These are phyloP conservation scores for Panaeolus cyanescens DNA, from an alignment of 768 basidiomycete genomes.

Conservation along the genomic window DNA sequence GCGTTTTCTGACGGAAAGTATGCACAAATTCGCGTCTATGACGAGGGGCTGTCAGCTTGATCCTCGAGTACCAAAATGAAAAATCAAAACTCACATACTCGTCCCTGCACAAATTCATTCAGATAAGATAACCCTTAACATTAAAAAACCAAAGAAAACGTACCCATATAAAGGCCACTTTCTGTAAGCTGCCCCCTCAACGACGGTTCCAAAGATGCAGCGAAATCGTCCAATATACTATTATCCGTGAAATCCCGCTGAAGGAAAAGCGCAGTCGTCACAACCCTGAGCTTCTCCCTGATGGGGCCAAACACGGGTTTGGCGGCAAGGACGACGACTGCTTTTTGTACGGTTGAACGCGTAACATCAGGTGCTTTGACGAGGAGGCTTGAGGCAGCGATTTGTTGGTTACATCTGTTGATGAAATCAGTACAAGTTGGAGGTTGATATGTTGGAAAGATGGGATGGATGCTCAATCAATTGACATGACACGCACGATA, in stretches of 20 bases:
- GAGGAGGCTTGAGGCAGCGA: conserved; percentile 74
- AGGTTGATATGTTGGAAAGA: neutral
- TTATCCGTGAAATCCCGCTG: conserved; percentile 91
- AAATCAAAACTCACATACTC: conserved; percentile 47
- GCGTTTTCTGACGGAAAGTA: conserved; percentile 88
- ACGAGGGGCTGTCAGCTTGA: conserved; percentile 7
- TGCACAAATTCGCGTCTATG: conserved; percentile 88
- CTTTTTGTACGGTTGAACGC: conserved; percentile 95
- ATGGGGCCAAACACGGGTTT: conserved; percentile 94
- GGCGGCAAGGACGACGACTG: conserved; percentile 90
- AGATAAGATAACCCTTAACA: conserved; percentile 1
- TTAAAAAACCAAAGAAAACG: conserved; percentile 21
- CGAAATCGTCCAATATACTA: conserved; percentile 88
- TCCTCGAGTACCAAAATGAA: neutral
- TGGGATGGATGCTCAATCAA: conserved; percentile 6
- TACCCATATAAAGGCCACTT: conserved; percentile 94
- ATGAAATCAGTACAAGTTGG: neutral
- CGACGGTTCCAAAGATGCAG: conserved; percentile 71
- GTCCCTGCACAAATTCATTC: conserved; percentile 49
- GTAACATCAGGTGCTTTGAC: conserved; percentile 87
- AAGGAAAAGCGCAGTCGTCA: conserved; percentile 88
- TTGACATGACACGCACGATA: conserved; percentile 64
- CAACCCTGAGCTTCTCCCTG: conserved; percentile 91
- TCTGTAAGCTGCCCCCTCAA: conserved; percentile 85
- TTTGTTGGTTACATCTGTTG: conserved; percentile 92